A percentile compares a stretch with the other conserved stretches of the same genome.
These are phyloP conservation scores for Ensete glaucum DNA, from an alignment of 176 grass and related monocot genomes.

Conservation along the genomic window DNA sequence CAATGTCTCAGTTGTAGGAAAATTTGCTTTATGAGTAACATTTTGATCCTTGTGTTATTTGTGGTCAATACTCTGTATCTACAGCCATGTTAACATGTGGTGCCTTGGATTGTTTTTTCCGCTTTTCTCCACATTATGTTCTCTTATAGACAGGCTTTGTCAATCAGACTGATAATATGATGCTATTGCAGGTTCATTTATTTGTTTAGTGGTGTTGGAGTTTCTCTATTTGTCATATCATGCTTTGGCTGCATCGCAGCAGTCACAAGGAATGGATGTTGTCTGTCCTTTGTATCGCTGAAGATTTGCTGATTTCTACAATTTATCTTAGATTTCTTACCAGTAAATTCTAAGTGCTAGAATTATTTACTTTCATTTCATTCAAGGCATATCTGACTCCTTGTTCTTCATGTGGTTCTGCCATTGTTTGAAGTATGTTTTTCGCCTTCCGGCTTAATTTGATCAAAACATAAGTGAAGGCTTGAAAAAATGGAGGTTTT, in stretches of 20 bases:
- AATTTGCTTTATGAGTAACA: no score
- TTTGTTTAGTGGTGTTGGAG: not conserved
- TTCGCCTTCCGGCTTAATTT: no score
- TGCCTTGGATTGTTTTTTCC: not conserved
- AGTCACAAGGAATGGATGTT: not conserved
- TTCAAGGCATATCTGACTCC: no score
- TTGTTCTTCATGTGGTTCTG: no score
- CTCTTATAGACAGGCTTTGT: not conserved
- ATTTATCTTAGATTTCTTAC: not conserved
- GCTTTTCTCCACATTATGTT: not conserved
- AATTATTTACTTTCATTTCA: not conserved
- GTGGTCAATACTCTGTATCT: no score
- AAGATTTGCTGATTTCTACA: not conserved
- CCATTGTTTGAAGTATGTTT: no score
- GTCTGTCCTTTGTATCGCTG: not conserved
- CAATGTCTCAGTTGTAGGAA: no score
- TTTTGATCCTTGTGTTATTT: no score
- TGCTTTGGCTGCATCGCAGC: not conserved
- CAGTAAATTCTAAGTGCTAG: no score
- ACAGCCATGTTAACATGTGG: not conserved
- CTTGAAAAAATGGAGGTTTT: no score
- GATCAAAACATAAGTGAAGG: no score
- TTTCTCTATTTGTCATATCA: not conserved
- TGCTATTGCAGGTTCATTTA: slow-evolving; percentile 1
- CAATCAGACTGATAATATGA: not conserved